Evolutionary conservation across 2,329 filamentous ascomycete species (phyloP).

Genomic region (Fonsecaea pugnacius): DNA sequence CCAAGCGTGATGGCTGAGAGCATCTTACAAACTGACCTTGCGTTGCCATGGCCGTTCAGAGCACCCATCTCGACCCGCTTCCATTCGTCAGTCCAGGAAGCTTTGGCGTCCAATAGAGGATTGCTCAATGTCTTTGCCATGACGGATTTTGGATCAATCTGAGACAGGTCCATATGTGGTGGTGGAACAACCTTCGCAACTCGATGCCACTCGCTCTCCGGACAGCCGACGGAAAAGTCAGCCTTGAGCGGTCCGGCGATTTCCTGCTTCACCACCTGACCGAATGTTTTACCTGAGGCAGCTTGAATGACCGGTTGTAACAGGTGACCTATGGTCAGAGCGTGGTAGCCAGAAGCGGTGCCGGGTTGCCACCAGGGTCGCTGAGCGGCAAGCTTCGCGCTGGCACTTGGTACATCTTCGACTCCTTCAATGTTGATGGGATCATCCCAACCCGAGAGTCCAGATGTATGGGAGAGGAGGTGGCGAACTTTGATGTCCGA

Average conservation of each 20-base stretch:
- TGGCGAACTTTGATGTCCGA: constrained; percentile 38
- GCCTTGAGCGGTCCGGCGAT: constrained; percentile 30
- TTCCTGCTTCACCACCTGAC: constrained; percentile 31
- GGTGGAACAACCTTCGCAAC: neutral
- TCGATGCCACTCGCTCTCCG: constrained; percentile 33
- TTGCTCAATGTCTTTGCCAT: constrained; percentile 20
- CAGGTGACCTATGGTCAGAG: constrained; percentile 39
- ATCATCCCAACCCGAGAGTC: constrained; percentile 41
- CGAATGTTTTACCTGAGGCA: constrained; percentile 27
- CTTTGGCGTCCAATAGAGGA: constrained; percentile 16
- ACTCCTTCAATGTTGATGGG: constrained; percentile 42
- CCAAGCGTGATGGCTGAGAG: constrained; percentile 25
- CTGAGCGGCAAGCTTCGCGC: constrained; percentile 45
- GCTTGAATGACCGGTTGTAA: constrained; percentile 30
- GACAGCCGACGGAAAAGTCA: constrained; percentile 32
- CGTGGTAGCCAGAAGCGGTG: constrained; percentile 50
- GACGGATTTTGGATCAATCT: constrained; percentile 17
- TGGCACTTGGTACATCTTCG: constrained; percentile 40
- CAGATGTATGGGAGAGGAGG: constrained; percentile 27
- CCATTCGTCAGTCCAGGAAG: constrained; percentile 13
- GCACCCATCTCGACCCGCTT: constrained; percentile 45
- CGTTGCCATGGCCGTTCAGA: constrained; percentile 53
- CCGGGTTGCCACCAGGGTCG: constrained; percentile 52
- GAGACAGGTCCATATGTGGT: constrained; percentile 9
- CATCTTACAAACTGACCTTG: constrained; percentile 44